Evolutionary conservation across 2,329 filamentous ascomycete species (phyloP).

Genomic region (Metarhizium sp.): DNA sequence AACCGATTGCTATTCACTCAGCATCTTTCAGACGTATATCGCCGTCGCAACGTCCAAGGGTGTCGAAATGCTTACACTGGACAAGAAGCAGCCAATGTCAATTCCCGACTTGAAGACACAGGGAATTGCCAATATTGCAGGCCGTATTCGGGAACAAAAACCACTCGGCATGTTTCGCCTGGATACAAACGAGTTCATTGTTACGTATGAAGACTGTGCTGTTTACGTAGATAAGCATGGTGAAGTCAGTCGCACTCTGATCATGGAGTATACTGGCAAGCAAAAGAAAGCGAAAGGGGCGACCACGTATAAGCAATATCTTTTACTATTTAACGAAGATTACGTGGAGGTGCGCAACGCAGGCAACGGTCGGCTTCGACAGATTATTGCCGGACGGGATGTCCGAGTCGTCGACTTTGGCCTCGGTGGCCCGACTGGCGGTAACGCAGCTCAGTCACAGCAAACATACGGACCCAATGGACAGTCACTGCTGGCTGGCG

Average conservation of each 20-base stretch:
- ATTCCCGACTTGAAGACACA: slow-evolving; percentile 78
- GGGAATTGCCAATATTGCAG: slow-evolving; percentile 75
- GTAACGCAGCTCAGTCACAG: slow-evolving; percentile 27
- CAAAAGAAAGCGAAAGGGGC: slow-evolving; percentile 68
- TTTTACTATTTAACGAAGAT: slow-evolving; percentile 88
- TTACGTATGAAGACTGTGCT: slow-evolving; percentile 91
- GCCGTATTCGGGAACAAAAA: slow-evolving; percentile 70
- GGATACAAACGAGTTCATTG: slow-evolving; percentile 82
- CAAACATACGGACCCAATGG: slow-evolving; percentile 24
- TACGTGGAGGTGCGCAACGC: slow-evolving; percentile 97
- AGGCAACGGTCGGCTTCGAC: slow-evolving; percentile 84
- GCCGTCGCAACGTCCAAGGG: slow-evolving; percentile 86
- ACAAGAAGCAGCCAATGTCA: slow-evolving; percentile 93
- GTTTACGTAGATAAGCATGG: slow-evolving; percentile 98
- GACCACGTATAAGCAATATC: slow-evolving; percentile 83
- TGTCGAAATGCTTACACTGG: slow-evolving; percentile 90
- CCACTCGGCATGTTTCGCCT: slow-evolving; percentile 96
- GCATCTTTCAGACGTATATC: slow-evolving; percentile 90
- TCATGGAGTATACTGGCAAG: slow-evolving; percentile 98
- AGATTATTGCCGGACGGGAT: slow-evolving; percentile 88
- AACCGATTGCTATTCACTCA: slow-evolving; percentile 87
- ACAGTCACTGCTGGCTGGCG: slow-evolving; percentile 25
- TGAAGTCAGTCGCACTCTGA: slow-evolving; percentile 84
- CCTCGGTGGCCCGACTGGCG: slow-evolving; percentile 50
- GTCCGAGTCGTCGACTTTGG: slow-evolving; percentile 87